Base-by-base conservation (phyloP, 139 green algal species). In the Medakamo hakoo region DNA sequence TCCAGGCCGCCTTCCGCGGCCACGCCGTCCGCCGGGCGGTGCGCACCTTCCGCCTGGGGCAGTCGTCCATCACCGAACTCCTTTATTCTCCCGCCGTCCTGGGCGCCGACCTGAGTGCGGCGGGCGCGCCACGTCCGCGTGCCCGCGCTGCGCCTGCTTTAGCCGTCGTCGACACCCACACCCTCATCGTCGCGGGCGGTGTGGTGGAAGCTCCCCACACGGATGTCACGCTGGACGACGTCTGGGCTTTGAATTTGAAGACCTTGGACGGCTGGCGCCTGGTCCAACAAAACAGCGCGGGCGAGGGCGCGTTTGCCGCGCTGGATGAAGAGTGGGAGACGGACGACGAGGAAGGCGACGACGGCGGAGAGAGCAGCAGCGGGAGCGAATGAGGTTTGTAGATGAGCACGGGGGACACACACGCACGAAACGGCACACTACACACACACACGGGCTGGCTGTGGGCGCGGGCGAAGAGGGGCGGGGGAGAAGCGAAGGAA, bases 141-240 rank as follows among this genome's bases (percentile, higher is more conserved):
- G 88, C 82, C 1, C 76, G 91, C 22, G 68, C 66, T 18, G 73
- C 60, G 19, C 66, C 72, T 24, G 71, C 77, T 66, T 48, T 84
- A 48, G 70, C 69, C 18, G 82, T 97, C 26, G 60, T 82, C 4
- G 79, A 78, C n/a, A n/a, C n/a, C 63, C 92, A 92, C 73, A 85
- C 68, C 23, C 64, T 97, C 63, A 95, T 82, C 79, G 68, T 98
- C 62, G 85, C 88, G 57, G 91, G 89, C 21, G 90, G 90, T 30
- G 82, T 87, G n/a, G 88, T 96, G 49, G 88, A 95, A 74, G 67
- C 90, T 16, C 63, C 63, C 22, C 74, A 82, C 64, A 68, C 68
- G 4, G 88, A 95, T 69, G 66, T 97, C 5, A 91, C 86, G 9
- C 72, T 97, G 66, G 91, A 97, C 68, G 91, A 98, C 72, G 65